Evolutionary conservation across 441 rosid genomes (phyloP).

Genomic region (Flueggea neowawraea): DNA sequence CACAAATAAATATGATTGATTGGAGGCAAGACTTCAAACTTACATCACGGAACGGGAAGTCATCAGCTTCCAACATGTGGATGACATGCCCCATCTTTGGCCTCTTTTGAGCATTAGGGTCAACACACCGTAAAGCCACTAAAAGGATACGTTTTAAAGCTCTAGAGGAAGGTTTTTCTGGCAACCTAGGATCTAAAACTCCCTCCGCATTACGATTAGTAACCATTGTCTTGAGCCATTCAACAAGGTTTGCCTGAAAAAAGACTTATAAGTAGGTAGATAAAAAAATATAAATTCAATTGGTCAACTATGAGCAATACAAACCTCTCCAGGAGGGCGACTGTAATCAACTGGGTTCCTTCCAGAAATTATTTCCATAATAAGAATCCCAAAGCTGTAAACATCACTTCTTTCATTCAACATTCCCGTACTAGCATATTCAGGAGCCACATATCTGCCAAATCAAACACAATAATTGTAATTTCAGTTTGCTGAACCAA

Average conservation of each 20-base stretch:
- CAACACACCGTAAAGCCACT: constrained; percentile 59
- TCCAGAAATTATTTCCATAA: constrained; percentile 64
- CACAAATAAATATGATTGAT: constrained; percentile 8
- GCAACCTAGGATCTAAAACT: constrained; percentile 60
- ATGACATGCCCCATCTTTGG: constrained; percentile 63
- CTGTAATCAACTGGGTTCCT: constrained; percentile 65
- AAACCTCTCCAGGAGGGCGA: constrained; percentile 55
- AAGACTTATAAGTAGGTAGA: not conserved
- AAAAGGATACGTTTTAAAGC: constrained; percentile 50
- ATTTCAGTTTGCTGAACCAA: constrained; percentile 2
- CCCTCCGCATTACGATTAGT: constrained; percentile 57
- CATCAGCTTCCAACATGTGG: constrained; percentile 74
- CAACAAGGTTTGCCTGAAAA: constrained; percentile 62
- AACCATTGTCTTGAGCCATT: constrained; percentile 71
- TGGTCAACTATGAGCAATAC: constrained; percentile 2
- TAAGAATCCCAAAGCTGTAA: constrained; percentile 67
- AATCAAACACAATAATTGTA: not conserved
- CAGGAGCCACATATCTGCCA: constrained; percentile 63
- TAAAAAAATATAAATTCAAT: not conserved
- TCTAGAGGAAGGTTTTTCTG: constrained; percentile 47
- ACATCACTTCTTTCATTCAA: constrained; percentile 67
- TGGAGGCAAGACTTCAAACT: constrained; percentile 1
- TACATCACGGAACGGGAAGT: constrained; percentile 49
- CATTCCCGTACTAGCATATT: constrained; percentile 76
- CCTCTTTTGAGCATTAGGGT: constrained; percentile 59